A percentile compares a stretch with the other conserved stretches of the same genome.
Evolutionary conservation across 495 filamentous ascomycete genomes (phyloP).

Genomic region (Penicillium manginii): DNA sequence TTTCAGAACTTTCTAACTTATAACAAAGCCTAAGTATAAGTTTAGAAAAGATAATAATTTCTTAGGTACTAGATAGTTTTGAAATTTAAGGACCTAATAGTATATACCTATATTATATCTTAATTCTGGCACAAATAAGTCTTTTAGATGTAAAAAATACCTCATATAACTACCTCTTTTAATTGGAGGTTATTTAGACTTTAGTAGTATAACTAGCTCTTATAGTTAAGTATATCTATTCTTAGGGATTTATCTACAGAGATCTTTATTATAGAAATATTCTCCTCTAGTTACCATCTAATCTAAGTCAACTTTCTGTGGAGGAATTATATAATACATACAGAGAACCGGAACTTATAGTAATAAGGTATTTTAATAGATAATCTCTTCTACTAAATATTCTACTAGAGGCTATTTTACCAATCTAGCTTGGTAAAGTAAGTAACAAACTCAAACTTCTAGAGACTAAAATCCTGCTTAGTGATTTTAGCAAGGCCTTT

Average conservation of each 20-base stretch:
- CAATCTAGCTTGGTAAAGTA: constrained; percentile 35
- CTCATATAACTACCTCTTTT: no score
- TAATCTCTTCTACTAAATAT: constrained; percentile 29
- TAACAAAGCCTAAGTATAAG: background rate
- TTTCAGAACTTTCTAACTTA: background rate
- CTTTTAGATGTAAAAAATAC: no score
- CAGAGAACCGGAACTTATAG: constrained; percentile 28
- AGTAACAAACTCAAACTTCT: constrained; percentile 29
- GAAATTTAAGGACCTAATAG: constrained; percentile 44
- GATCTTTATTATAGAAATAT: no score
- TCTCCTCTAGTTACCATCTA: no score
- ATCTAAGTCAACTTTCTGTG: no score
- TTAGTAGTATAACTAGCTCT: no score
- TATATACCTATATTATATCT: constrained; percentile 43
- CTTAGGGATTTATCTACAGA: no score
- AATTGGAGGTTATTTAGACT: no score
- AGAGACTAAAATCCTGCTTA: constrained; percentile 38
- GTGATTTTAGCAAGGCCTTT: constrained; percentile 46
- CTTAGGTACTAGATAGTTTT: constrained; percentile 38
- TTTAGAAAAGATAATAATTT: constrained; percentile 22
- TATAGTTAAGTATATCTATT: no score
- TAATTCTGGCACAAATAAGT: constrained; percentile 30
- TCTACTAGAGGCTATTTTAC: constrained; percentile 24
- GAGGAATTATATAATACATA: constrained; percentile 30
- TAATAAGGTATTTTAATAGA: constrained; percentile 28